A percentile compares a stretch with the other conserved stretches of the same genome.
These are phyloP conservation scores for Hirsutella minnesotensis DNA, from an alignment of 2,329 filamentous ascomycete species.

Conservation along the genomic window DNA sequence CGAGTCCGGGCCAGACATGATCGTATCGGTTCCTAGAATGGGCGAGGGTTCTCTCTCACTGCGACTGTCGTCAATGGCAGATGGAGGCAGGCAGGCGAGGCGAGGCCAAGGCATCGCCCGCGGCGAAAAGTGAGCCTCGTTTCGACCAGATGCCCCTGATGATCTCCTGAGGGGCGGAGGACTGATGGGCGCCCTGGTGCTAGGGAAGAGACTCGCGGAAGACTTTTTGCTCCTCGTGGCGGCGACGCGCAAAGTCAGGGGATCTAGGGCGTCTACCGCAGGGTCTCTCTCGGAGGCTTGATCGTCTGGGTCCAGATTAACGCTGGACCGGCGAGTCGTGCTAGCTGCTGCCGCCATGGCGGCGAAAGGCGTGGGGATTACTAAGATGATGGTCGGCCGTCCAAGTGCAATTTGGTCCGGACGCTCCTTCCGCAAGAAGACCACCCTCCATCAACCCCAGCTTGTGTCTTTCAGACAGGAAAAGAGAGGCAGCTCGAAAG, in stretches of 20 bases:
- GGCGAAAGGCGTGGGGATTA: neutral
- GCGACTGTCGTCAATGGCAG: too few species aligned
- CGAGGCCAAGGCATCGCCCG: too few species aligned
- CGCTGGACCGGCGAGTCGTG: neutral
- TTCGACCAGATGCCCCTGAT: neutral
- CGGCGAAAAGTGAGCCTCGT: neutral
- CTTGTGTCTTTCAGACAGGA: too few species aligned
- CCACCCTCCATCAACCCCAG: neutral
- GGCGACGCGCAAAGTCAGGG: constrained; percentile 1
- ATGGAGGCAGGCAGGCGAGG: too few species aligned
- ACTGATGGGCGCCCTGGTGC: constrained; percentile 12
- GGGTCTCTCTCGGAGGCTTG: neutral
- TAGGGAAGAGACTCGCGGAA: constrained; percentile 1
- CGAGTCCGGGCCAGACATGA: neutral
- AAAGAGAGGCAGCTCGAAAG: too few species aligned
- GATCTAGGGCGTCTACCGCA: neutral
- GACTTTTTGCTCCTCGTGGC: constrained; percentile 3
- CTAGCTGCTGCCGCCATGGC: neutral
- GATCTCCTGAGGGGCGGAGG: constrained; percentile 15
- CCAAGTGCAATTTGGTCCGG: neutral
- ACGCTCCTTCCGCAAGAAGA: neutral
- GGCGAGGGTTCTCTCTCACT: too few species aligned
- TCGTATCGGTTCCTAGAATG: too few species aligned
- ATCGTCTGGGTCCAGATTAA: neutral
- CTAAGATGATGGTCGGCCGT: neutral